These are phyloP conservation scores for Hygrocybe coccinea DNA, from an alignment of 768 basidiomycete genomes.

Conservation along the genomic window DNA sequence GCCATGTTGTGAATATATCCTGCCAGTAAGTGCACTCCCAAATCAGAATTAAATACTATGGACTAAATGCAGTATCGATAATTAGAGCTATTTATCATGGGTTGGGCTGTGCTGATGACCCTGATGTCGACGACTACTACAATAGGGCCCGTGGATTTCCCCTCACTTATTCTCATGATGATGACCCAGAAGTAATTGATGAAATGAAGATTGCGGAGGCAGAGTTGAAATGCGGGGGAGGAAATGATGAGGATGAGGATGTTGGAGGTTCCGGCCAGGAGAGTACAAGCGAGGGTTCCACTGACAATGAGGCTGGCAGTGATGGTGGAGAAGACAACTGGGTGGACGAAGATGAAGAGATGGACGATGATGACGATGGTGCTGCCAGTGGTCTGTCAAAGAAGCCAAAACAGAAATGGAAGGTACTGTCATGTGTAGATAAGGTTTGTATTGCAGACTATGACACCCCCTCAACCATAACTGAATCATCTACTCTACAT, in stretches of 20 bases:
- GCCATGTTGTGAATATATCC: not conserved
- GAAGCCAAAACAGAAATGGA: not conserved
- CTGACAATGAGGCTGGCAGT: not conserved
- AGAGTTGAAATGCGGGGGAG: not conserved
- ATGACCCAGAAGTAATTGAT: too few species aligned
- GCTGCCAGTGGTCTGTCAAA: not conserved
- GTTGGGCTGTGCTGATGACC: constrained; percentile 1
- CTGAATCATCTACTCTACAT: not conserved
- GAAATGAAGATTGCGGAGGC: not conserved
- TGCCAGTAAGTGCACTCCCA: not conserved
- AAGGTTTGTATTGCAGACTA: not conserved
- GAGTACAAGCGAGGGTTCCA: not conserved
- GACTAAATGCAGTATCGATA: not conserved
- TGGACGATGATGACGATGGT: too few species aligned
- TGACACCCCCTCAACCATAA: not conserved
- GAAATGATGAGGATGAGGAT: not conserved
- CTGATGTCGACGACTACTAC: not conserved
- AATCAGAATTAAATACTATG: not conserved
- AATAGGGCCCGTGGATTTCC: not conserved
- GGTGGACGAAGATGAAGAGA: not conserved
- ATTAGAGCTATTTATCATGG: not conserved
- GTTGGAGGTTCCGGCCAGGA: not conserved
- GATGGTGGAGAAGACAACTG: not conserved
- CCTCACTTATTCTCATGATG: not conserved
- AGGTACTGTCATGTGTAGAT: not conserved